Conservation (phyloP, 2,329 filamentous ascomycete species). For the Paracoccidioides brasiliensis region DNA sequence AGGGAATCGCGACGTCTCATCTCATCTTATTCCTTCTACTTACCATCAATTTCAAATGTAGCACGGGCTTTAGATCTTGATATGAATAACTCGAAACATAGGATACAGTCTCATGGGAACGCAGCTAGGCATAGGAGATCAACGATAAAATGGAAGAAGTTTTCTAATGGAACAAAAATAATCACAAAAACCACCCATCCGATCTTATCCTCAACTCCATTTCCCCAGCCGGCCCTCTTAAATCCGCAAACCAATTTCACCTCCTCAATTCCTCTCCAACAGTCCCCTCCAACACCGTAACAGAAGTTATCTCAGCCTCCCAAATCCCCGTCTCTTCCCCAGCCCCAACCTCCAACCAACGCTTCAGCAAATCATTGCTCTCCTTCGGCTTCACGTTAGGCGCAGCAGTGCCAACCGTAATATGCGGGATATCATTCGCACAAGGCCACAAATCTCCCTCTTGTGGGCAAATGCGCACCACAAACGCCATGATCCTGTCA, state of each 20-base stretch:
- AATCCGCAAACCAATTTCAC: neutral
- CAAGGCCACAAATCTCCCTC: constrained; percentile 47
- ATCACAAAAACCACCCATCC: too few relatives aligned
- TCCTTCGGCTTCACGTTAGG: constrained; percentile 75
- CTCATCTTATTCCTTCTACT: too few relatives aligned
- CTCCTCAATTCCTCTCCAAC: constrained; percentile 39
- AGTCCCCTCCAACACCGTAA: constrained; percentile 42
- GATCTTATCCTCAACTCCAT: too few relatives aligned
- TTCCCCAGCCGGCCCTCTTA: neutral
- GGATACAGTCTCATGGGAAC: too few relatives aligned
- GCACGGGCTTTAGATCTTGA: too few relatives aligned
- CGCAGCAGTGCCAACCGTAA: constrained; percentile 76
- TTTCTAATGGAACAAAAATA: too few relatives aligned
- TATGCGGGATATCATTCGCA: constrained; percentile 66
- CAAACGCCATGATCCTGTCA: constrained; percentile 77
- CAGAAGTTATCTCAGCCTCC: constrained; percentile 42
- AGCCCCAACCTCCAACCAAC: constrained; percentile 55
- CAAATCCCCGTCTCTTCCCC: constrained; percentile 39
- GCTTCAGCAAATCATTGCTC: constrained; percentile 69
- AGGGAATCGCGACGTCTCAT: too few relatives aligned
- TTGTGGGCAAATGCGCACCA: constrained; percentile 53
- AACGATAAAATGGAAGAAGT: too few relatives aligned
- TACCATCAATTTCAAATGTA: too few relatives aligned
- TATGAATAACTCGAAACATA: too few relatives aligned
- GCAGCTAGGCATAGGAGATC: too few relatives aligned